Evolutionary conservation across 2,329 filamentous ascomycete genomes (phyloP), one percentile per base, ranked within the genome.

Genomic region (Aspergillus sp.): DNA sequence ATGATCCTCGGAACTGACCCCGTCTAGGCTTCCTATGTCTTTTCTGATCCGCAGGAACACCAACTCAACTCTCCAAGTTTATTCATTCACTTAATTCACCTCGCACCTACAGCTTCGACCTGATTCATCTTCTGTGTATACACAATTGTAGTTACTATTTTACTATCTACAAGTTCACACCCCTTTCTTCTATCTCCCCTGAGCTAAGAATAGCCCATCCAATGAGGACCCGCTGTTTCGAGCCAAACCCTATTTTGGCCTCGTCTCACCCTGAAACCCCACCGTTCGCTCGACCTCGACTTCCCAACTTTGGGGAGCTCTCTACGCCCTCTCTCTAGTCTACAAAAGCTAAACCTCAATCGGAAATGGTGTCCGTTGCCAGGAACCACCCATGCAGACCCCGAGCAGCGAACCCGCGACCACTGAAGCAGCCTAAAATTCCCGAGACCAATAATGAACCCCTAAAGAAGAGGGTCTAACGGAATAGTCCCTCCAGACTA

Each of bases 241-340:
- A 23, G 25, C 13, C 25, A 45, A 45, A 56, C 30, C 53, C 30
- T 45, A 56, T 28, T 32, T 32, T 43, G 23, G 39, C 21, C 12
- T 13, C 38, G 53, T 56, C 38, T 56, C 53, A 56, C 5, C 39
- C 53, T 56, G 53, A 56, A 56, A 56, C 53, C 53, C 53, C 53
- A 56, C 53, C 41, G 53, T 56, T 56, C 56, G 23, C 13, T 52
- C 41, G 41, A 23, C 41, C 41, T 45, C 41, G 21, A 45, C 41
- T 23, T 45, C 41, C 41, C 23, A 43, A 50, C 47, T 50, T 50
- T 50, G 47, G 47, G 47, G 47, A 30, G 47, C 4, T 50, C 47
- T 17, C 23, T 32, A 15, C 9, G 3, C 9, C 15, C 25, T 30
- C 47, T 19, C 13, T 13, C n/a, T 17, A 36, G 32, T 5, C 32